Conservation (phyloP, 1,139 yeast species). For the Lodderomyces pseudojiufengensis region DNA sequence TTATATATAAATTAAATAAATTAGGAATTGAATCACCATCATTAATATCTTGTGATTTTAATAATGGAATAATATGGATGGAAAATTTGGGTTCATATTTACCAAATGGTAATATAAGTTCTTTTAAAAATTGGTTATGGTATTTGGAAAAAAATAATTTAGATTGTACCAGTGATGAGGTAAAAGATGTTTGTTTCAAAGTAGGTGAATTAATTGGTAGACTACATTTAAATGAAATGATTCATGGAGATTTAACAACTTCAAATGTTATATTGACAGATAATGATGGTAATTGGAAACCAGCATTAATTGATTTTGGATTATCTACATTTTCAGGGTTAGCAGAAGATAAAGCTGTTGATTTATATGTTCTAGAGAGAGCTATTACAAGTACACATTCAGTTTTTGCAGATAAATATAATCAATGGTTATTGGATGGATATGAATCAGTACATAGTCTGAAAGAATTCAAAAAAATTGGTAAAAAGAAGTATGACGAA, state of each 20-base stretch:
- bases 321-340: slow-evolving; percentile 71
- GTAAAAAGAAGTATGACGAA: slow-evolving; percentile 46
- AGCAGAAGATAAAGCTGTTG: slow-evolving; percentile 94
- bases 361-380: slow-evolving; percentile 86
- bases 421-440: slow-evolving; percentile 70
- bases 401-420: slow-evolving; percentile 58
- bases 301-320: slow-evolving; percentile 88
- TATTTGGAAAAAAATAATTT: slow-evolving; percentile 35
- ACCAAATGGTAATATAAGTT: slow-evolving; percentile 48
- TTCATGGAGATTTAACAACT: slow-evolving; percentile 94
- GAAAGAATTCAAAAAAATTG: slow-evolving; percentile 27
- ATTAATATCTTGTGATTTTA: slow-evolving; percentile 68
- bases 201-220: slow-evolving; percentile 73
- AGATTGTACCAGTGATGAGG: slow-evolving; percentile 31
- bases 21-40: slow-evolving; percentile 65
- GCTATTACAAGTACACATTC: slow-evolving; percentile 93
- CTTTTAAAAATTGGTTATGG: slow-evolving; percentile 75
- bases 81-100: slow-evolving; percentile 59
- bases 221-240: slow-evolving; percentile 72
- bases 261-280: slow-evolving; percentile 69
- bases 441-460: slow-evolving; percentile 46
- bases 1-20: slow-evolving; percentile 57
- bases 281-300: slow-evolving; percentile 21
- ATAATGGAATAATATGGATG: slow-evolving; percentile 86
- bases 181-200: slow-evolving; percentile 36